These are phyloP conservation scores for Lactarius akahatsu DNA, from an alignment of 768 basidiomycete genomes.

Conservation along the genomic window DNA sequence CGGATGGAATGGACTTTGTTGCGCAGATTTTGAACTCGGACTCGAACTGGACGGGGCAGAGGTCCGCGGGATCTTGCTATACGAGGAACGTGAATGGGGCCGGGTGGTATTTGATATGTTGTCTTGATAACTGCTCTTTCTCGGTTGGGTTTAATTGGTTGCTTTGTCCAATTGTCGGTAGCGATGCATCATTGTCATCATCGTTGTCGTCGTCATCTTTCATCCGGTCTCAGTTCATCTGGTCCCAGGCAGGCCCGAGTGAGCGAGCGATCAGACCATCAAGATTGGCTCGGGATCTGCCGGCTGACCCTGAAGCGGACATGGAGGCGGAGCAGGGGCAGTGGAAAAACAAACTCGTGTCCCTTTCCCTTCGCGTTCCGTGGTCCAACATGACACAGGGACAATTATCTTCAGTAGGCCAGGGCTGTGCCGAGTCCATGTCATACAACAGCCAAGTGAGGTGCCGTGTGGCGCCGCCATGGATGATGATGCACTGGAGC, in stretches of 20 bases:
- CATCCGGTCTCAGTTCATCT: not conserved
- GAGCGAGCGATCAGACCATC: not conserved
- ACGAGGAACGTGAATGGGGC: slow-evolving; percentile 79
- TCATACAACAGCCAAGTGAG: not conserved
- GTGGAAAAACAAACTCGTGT: not conserved
- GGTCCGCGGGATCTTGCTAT: slow-evolving; percentile 76
- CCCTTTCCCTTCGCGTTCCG: not conserved
- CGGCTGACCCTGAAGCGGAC: slow-evolving; percentile 7
- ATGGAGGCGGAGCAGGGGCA: not conserved
- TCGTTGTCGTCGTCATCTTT: not conserved
- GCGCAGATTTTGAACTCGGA: slow-evolving; percentile 76
- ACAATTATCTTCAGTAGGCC: not conserved
- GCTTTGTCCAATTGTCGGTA: not conserved
- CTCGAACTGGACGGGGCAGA: slow-evolving; percentile 84
- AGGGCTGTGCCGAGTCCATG: not conserved
- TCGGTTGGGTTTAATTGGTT: slow-evolving; percentile 15
- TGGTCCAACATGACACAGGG: not conserved
- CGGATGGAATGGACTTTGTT: not conserved
- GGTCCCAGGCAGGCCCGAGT: not conserved
- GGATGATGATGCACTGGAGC: slow-evolving; percentile 7
- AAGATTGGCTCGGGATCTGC: not conserved
- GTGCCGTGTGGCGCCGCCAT: slow-evolving; percentile 18
- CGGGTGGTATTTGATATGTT: slow-evolving; percentile 63
- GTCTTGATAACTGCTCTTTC: slow-evolving; percentile 31
- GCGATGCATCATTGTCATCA: not conserved